phyloP scores from a whole-genome alignment of 2,329 filamentous ascomycete species.

The Neurospora sp. region DNA sequence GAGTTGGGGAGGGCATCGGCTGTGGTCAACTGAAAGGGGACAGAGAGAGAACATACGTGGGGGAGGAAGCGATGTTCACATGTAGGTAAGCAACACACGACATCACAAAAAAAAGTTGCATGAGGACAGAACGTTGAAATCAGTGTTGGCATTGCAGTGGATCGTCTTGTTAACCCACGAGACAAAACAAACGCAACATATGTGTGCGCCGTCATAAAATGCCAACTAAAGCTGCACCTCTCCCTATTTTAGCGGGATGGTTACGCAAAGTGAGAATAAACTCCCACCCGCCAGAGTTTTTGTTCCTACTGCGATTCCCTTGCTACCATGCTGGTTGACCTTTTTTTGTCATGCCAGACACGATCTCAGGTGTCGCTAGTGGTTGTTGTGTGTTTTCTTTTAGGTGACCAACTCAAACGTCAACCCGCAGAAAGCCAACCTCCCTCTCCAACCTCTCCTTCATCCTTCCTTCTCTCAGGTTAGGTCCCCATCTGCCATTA shows the following conservation, averaged over 20 bases:
- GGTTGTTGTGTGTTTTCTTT: neutral
- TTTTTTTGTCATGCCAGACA: neutral
- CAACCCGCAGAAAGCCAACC: neutral
- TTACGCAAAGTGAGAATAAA: neutral
- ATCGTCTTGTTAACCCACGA: neutral
- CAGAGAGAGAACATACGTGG: neutral
- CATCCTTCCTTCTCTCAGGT: neutral
- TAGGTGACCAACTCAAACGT: neutral
- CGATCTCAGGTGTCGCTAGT: neutral
- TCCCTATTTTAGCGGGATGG: neutral
- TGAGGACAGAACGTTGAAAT: slow-evolving; percentile 4
- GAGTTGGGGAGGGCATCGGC: slow-evolving; percentile 25
- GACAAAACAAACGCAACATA: neutral
- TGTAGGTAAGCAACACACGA: slow-evolving; percentile 2
- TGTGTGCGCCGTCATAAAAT: neutral
- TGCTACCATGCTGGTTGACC: neutral
- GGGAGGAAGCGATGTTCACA: neutral
- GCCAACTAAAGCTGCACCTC: neutral
- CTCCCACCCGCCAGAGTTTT: neutral
- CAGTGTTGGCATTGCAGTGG: slow-evolving; percentile 8
- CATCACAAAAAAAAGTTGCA: neutral
- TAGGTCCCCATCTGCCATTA: neutral
- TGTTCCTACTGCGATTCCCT: neutral
- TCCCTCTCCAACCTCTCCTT: neutral
- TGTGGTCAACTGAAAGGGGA: neutral